These are phyloP conservation scores for Loxodes magnus DNA, from an alignment of 73 alveolate species.

Conservation along the genomic window DNA sequence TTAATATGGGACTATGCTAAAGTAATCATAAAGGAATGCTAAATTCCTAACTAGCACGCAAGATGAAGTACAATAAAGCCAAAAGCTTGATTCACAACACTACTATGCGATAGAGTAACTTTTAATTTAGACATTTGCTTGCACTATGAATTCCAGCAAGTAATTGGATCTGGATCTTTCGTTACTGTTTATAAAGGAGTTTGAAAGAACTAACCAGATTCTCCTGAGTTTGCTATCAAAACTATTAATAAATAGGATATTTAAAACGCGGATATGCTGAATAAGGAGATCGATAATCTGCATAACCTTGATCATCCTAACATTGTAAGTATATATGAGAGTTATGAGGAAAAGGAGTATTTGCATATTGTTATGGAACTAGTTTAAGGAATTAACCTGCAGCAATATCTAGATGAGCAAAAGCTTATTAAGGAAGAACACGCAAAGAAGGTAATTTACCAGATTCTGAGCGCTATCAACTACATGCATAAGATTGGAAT, in stretches of 20 bases:
- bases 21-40: too few species aligned
- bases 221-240: background rate
- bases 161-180: constrained; percentile 1
- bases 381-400: too few species aligned
- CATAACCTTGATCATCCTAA: constrained; percentile 22
- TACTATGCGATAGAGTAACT: too few species aligned
- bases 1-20: too few species aligned
- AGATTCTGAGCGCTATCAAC: constrained; percentile 10
- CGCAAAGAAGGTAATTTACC: too few species aligned
- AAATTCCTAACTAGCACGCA: too few species aligned
- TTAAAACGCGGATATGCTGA: background rate
- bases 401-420: too few species aligned
- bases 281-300: constrained; percentile 11
- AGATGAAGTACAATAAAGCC: too few species aligned
- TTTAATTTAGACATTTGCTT: background rate
- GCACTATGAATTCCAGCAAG: background rate
- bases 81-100: too few species aligned
- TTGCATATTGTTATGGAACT: constrained; percentile 15
- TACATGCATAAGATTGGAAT: constrained; percentile 27
- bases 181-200: background rate
- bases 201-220: background rate
- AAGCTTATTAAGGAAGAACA: too few species aligned
- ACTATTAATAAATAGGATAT: background rate
- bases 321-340: constrained; percentile 19
- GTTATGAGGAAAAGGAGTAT: constrained; percentile 15